Evolutionary conservation across 2,329 filamentous ascomycete genomes (phyloP), one percentile per base, ranked within the genome.

Genomic region (Leptographium lundbergii): DNA sequence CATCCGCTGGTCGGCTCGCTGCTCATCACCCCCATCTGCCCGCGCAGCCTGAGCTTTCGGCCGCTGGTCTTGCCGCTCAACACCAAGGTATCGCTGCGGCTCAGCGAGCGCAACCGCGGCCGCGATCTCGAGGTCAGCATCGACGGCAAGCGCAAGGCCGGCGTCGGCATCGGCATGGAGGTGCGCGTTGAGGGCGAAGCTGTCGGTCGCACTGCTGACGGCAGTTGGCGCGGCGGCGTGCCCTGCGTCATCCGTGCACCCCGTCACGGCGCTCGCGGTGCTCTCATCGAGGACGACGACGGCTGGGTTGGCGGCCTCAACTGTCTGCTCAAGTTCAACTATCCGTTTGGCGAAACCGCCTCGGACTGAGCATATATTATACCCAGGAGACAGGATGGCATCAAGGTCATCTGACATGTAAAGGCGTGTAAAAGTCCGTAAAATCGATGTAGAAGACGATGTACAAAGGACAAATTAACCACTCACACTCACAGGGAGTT

Each of bases 261-360:
- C 63, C 74, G 65, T 66, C 77, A 65, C 75, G 79, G 65, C 65
- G 70, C 70, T 45, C 66, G 66, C 5, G 73, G 67, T 10, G 74
- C 73, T 2, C 69, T 71, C 27, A 65, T 75, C 2, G 81, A 85
- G 63, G 81, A 86, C 53, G 90, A 96, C 67, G 92, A 97, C 71
- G 90, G 92, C 22, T 99, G 94, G 94, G 92, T 99, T 2, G 92
- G 92, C 1, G 92, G 94, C 0, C 73, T 99, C 68, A 99, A 96
- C 69, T 89, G 90, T 11, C 70, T 97, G 67, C 74, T 99, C 65
- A 99, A 99, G 75, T 99, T 97, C 70, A 99, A 99, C 71, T 89
- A 96, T 73, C 91, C 92, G 0, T 97, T 97, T 77, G 94, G 94
- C 0, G 86, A 87, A 66, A 77, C 77, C 57, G 56, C 60, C 39